These are phyloP conservation scores for Syncephalastrum racemosum DNA, from an alignment of 371 early-diverging fungal species.

Conservation along the genomic window DNA sequence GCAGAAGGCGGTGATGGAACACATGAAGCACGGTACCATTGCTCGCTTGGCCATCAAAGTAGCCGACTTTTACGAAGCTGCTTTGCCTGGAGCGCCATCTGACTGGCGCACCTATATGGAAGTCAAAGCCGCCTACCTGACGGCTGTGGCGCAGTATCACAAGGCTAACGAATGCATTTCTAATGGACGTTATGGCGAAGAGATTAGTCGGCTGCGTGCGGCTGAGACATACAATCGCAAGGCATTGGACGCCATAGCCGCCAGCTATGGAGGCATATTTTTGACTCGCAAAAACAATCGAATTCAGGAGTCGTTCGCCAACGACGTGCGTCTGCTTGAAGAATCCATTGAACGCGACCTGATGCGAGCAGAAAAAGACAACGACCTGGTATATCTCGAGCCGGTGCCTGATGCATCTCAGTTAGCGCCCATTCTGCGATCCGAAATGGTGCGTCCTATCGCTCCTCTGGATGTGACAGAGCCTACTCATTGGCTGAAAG, in stretches of 20 bases:
- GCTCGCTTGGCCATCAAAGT: slow-evolving; percentile 78
- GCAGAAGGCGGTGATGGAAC: slow-evolving; percentile 80
- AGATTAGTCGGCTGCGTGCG: slow-evolving; percentile 71
- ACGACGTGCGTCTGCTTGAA: slow-evolving; percentile 36
- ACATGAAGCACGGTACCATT: slow-evolving; percentile 74
- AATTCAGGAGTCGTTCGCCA: slow-evolving; percentile 15
- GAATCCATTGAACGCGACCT: slow-evolving; percentile 59
- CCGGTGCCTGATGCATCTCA: slow-evolving; percentile 64
- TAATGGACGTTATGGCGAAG: slow-evolving; percentile 82
- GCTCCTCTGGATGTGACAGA: slow-evolving; percentile 34
- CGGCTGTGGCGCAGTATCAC: slow-evolving; percentile 77
- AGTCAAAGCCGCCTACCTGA: slow-evolving; percentile 70
- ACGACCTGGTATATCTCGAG: slow-evolving; percentile 85
- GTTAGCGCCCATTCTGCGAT: slow-evolving; percentile 63
- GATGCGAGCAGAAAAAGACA: slow-evolving; percentile 80
- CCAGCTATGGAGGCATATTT: slow-evolving; percentile 2
- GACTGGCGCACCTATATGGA: slow-evolving; percentile 69
- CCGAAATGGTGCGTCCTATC: slow-evolving; percentile 72
- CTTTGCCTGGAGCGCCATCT: slow-evolving; percentile 42
- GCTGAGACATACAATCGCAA: slow-evolving; percentile 43
- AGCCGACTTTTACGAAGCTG: slow-evolving; percentile 69
- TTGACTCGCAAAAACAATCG: too few species aligned
- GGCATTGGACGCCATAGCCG: slow-evolving; percentile 24
- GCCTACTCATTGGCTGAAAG: slow-evolving; percentile 26
- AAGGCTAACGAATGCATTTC: slow-evolving; percentile 73